Percentiles rank a stretch among this genome's conserved stretches.
Evolutionary conservation across 2,329 filamentous ascomycete genomes (phyloP).

Genomic region (Aspergillus sojae): DNA sequence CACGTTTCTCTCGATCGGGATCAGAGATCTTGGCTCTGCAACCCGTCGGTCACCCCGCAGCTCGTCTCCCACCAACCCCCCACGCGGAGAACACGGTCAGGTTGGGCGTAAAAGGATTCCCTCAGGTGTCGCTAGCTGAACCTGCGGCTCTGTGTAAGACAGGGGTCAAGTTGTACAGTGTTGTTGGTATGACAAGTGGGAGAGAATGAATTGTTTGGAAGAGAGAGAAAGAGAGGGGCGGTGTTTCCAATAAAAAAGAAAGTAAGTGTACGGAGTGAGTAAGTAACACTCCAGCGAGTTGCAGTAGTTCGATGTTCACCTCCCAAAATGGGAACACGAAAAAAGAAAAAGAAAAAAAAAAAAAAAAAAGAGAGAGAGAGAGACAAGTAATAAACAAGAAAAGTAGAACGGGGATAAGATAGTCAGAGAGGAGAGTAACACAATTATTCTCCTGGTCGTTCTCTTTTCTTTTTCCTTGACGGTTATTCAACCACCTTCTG

Average conservation of each 20-base stretch:
- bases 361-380: no score
- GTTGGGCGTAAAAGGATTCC: not conserved
- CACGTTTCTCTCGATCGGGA: slow-evolving; percentile 25
- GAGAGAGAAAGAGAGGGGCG: not conserved
- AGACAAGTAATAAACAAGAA: not conserved
- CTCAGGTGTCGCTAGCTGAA: slow-evolving; percentile 1
- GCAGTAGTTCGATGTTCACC: not conserved
- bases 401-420: not conserved
- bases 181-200: not conserved
- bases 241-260: not conserved
- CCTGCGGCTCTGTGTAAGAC: slow-evolving; percentile 13
- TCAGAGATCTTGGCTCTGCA: slow-evolving; percentile 25
- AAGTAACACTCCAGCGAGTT: not conserved
- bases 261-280: not conserved
- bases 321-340: not conserved
- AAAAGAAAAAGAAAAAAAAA: no score
- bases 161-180: not conserved
- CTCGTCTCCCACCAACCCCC: slow-evolving; percentile 18
- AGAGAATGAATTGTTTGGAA: not conserved
- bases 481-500: not conserved
- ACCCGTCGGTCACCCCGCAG: slow-evolving; percentile 24
- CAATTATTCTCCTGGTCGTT: not conserved
- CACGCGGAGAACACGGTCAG: slow-evolving; percentile 15
- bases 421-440: not conserved
- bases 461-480: not conserved